Conservation (phyloP, 2,329 filamentous ascomycete species). For the Botrytis sinoallii region DNA sequence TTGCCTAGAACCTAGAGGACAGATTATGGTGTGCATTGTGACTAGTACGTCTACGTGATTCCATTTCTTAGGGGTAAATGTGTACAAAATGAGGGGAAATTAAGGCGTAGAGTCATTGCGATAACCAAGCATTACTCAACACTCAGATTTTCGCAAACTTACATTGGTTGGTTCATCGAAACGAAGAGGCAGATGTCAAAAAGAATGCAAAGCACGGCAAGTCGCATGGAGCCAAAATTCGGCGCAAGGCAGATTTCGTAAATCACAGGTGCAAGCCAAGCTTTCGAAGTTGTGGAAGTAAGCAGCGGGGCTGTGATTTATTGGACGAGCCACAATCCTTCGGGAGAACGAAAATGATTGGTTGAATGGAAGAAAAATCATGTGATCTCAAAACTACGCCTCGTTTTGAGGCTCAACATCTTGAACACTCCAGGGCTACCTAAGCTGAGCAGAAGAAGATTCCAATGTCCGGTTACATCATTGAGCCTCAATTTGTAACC, state of each 20-base stretch:
- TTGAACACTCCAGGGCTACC: background rate
- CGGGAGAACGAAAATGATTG: background rate
- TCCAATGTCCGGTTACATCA: background rate
- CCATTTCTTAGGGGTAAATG: background rate
- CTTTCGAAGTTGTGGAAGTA: background rate
- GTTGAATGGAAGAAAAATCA: background rate
- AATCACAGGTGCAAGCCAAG: background rate
- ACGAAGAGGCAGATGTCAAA: conserved; percentile 1
- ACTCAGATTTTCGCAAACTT: background rate
- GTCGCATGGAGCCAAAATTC: background rate
- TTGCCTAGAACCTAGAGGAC: conserved; percentile 11
- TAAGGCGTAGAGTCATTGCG: conserved; percentile 15
- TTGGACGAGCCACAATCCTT: conserved; percentile 7
- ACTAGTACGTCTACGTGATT: background rate
- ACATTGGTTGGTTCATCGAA: background rate
- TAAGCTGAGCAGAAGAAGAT: background rate
- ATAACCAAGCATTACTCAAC: conserved; percentile 1
- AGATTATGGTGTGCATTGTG: conserved; percentile 6
- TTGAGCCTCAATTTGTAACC: background rate
- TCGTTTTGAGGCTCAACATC: background rate
- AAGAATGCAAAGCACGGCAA: background rate
- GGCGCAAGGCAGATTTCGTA: background rate
- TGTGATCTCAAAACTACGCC: conserved; percentile 8
- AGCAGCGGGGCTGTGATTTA: conserved; percentile 4
- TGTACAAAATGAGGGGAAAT: conserved; percentile 9